A percentile compares a stretch with the other conserved stretches of the same genome.
Conservation (phyloP, 164 flowering plant genomes). For the Macadamia tetraphylla region DNA sequence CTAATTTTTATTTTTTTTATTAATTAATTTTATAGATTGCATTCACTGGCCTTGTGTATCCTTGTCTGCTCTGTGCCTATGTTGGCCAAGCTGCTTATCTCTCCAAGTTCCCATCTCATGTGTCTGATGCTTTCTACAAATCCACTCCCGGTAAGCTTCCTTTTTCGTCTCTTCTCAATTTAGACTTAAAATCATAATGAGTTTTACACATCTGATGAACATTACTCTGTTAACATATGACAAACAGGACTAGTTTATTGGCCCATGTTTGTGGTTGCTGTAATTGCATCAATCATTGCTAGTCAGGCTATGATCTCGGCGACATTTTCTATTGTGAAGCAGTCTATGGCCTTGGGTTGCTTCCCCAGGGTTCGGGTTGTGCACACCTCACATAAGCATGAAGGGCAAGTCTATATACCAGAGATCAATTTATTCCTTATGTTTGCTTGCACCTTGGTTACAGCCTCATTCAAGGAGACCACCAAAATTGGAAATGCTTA, state of each 20-base stretch:
- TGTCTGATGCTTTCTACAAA: constrained; percentile 21
- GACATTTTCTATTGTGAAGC: constrained; percentile 19
- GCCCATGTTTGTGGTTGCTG: constrained; percentile 21
- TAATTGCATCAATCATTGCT: constrained; percentile 17
- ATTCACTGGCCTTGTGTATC: constrained; percentile 22
- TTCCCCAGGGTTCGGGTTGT: constrained; percentile 22
- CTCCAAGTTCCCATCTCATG: constrained; percentile 13
- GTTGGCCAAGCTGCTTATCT: constrained; percentile 26
- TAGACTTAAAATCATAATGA: not conserved
- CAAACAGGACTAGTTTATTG: constrained; percentile 15
- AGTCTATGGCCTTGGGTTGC: constrained; percentile 21
- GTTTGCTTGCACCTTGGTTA: constrained; percentile 20
- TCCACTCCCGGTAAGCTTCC: constrained; percentile 17
- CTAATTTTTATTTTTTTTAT: not conserved
- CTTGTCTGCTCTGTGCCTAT: constrained; percentile 17
- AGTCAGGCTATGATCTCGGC: constrained; percentile 27
- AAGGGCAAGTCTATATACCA: constrained; percentile 27
- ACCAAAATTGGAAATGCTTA: constrained; percentile 23
- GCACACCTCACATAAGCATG: constrained; percentile 22
- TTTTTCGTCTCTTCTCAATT: too few relatives aligned
- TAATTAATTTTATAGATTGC: constrained; percentile 13
- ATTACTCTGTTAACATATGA: not conserved
- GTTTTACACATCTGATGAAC: not conserved
- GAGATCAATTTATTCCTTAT: constrained; percentile 24
- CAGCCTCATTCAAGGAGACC: constrained; percentile 17